Percentiles rank a stretch among this genome's conserved stretches.
Evolutionary conservation across 495 filamentous ascomycete species (phyloP).

Genomic region (Penicillium steckii): DNA sequence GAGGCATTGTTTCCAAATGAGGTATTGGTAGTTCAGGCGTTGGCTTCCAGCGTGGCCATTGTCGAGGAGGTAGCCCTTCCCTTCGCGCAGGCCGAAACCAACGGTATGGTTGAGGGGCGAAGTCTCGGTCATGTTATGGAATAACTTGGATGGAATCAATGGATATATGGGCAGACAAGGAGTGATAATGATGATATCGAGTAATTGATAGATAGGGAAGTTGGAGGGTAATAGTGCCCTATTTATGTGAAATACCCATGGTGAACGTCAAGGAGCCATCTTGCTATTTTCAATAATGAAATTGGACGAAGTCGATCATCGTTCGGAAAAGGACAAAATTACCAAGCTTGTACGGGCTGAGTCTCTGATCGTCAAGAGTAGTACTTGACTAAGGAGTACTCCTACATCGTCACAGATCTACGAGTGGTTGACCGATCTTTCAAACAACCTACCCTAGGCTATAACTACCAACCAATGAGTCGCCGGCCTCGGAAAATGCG

Average conservation of each 20-base stretch:
- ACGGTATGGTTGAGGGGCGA: conserved; percentile 5
- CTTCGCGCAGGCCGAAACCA: conserved; percentile 8
- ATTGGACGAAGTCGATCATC: not conserved
- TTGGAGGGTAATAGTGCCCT: not conserved
- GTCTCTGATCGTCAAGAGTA: not conserved
- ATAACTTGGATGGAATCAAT: not conserved
- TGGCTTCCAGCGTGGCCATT: conserved; percentile 3
- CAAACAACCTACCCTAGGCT: too few species aligned
- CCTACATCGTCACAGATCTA: not conserved
- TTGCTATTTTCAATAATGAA: not conserved
- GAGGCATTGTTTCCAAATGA: conserved; percentile 12
- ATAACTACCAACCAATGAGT: not conserved
- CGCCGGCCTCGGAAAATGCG: not conserved
- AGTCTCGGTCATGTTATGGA: conserved; percentile 2
- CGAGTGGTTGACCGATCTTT: not conserved
- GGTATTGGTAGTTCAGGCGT: conserved; percentile 12
- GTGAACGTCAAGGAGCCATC: not conserved
- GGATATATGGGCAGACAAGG: not conserved
- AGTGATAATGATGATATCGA: not conserved
- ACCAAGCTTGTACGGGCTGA: not conserved
- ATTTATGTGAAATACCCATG: not conserved
- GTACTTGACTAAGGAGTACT: not conserved
- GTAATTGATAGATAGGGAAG: not conserved
- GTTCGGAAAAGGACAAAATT: not conserved
- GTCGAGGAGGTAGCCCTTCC: conserved; percentile 13